phyloP scores from a whole-genome alignment of 2,329 filamentous ascomycete species.

The Rhynchosporium graminicola region DNA sequence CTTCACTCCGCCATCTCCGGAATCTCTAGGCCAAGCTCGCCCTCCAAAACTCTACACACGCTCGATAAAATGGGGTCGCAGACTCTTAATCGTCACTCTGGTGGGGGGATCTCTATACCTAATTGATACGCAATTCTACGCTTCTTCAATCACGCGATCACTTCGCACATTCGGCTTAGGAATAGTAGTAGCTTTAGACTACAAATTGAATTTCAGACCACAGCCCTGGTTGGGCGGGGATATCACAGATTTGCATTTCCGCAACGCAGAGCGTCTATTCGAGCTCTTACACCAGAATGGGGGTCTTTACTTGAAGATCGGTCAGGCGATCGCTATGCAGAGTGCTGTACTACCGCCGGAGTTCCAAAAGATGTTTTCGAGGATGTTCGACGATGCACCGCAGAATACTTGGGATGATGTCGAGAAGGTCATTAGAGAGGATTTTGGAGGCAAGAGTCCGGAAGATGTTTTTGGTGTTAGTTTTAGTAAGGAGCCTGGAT shows the following conservation, averaged over 20 bases:
- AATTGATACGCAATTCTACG: constrained; percentile 74
- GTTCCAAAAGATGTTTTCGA: constrained; percentile 92
- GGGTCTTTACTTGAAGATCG: constrained; percentile 94
- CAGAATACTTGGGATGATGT: constrained; percentile 88
- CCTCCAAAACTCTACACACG: constrained; percentile 71
- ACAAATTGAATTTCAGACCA: constrained; percentile 93
- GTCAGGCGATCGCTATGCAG: constrained; percentile 98
- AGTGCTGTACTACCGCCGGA: constrained; percentile 89
- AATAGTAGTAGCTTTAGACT: constrained; percentile 81
- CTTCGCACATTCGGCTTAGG: constrained; percentile 80
- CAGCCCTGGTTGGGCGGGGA: constrained; percentile 73
- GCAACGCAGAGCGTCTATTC: constrained; percentile 82
- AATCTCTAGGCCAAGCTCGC: constrained; percentile 71
- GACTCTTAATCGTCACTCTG: constrained; percentile 63
- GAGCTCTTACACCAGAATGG: constrained; percentile 83
- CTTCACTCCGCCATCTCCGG: constrained; percentile 75
- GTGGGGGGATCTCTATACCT: constrained; percentile 64
- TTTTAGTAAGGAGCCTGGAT: constrained; percentile 66
- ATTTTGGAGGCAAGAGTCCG: constrained; percentile 80
- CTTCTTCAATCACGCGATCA: constrained; percentile 75
- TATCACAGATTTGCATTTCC: constrained; percentile 75
- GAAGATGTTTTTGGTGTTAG: constrained; percentile 93
- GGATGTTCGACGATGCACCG: constrained; percentile 97
- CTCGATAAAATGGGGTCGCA: constrained; percentile 74
- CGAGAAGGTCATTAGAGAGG: constrained; percentile 80